A percentile compares a stretch with the other conserved stretches of the same genome.
Conservation (phyloP, 2,329 filamentous ascomycete genomes). For the Penicillium corylophilum region DNA sequence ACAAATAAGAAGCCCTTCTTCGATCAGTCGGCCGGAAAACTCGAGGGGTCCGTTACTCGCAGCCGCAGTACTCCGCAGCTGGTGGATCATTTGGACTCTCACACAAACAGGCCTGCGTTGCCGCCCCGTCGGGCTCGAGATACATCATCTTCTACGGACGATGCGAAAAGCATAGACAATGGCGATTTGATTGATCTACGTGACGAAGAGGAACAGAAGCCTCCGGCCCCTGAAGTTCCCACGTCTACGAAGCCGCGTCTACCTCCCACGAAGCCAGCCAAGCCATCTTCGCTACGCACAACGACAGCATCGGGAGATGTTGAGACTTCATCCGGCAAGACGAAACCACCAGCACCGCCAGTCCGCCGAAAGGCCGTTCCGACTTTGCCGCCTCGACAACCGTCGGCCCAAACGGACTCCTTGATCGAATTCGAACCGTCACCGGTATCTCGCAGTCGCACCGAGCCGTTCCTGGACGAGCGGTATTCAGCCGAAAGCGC, state of each 20-base stretch:
- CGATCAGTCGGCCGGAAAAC: slow-evolving; percentile 57
- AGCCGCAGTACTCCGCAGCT: slow-evolving; percentile 28
- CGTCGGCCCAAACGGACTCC: slow-evolving; percentile 19
- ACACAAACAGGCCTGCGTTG: slow-evolving; percentile 36
- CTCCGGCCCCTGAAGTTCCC: slow-evolving; percentile 11
- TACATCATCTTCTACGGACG: slow-evolving; percentile 11
- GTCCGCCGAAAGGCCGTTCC: slow-evolving; percentile 37
- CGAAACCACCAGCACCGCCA: slow-evolving; percentile 9
- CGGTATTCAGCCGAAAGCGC: not conserved
- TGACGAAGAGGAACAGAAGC: slow-evolving; percentile 29
- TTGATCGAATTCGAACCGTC: slow-evolving; percentile 18
- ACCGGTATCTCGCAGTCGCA: slow-evolving; percentile 28
- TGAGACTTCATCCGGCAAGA: not conserved
- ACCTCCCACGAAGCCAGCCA: slow-evolving; percentile 46
- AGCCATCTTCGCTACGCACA: slow-evolving; percentile 44
- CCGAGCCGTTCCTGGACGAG: slow-evolving; percentile 14
- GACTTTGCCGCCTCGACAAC: slow-evolving; percentile 39
- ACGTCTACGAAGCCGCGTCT: slow-evolving; percentile 21
- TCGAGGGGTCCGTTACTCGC: slow-evolving; percentile 24
- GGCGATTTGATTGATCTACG: slow-evolving; percentile 43
- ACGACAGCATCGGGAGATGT: slow-evolving; percentile 27
- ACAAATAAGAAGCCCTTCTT: slow-evolving; percentile 73
- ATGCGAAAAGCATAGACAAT: slow-evolving; percentile 27
- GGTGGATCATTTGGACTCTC: slow-evolving; percentile 27
- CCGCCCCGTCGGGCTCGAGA: slow-evolving; percentile 39